Base-by-base conservation (phyloP, 495 filamentous ascomycete genomes). In the Clavariopsis aquatica region DNA sequence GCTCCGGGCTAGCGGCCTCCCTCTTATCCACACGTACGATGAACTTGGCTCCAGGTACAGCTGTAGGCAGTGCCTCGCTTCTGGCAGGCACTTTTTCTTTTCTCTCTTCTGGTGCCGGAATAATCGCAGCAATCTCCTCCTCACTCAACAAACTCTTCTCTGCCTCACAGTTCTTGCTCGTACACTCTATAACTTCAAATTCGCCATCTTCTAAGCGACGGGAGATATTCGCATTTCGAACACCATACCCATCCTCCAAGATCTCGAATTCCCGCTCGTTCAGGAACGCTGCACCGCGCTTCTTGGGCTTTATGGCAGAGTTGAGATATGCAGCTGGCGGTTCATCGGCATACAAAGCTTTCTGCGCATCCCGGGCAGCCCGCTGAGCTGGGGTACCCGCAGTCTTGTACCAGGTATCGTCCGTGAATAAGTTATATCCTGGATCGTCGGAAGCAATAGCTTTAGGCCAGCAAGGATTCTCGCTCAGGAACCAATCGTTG, bases 401-500 rank as follows among this genome's bases (percentile, higher is more conserved):
- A 5, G 53, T 56, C 2, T 36, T 56, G 20, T 56, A 56, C 27
- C 26, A 56, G 1, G 9, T 8, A 19, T 56, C 53, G 4, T 56
- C 53, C 2, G 27, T 56, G 12, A 56, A 23, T 0, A 56, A 8
- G 24, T 29, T 31, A 9, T 23, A 56, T 19, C 53, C 53, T 1
- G 53, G 53, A 23, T 56, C 31, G 20, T 41, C 31, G 15, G 53
- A 13, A 1, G 34, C 53, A 19, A 56, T 56, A 36, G 28, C 53
- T 13, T 56, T n/a, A 1, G 53, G 53, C 53, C 53, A 56, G 53
- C 53, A 56, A 27, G 53, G 27, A 13, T 56, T 56, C 1, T 56
- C 31, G n/a, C 27, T 36, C 26, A 56, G 28, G 31, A 23, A 23
- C 53, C 53, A 56, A 15, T 56, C 53, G 28, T 56, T 56, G 13